These are phyloP conservation scores for Amphicarpaea edgeworthii DNA, from an alignment of 306 rosid genomes.

Conservation along the genomic window DNA sequence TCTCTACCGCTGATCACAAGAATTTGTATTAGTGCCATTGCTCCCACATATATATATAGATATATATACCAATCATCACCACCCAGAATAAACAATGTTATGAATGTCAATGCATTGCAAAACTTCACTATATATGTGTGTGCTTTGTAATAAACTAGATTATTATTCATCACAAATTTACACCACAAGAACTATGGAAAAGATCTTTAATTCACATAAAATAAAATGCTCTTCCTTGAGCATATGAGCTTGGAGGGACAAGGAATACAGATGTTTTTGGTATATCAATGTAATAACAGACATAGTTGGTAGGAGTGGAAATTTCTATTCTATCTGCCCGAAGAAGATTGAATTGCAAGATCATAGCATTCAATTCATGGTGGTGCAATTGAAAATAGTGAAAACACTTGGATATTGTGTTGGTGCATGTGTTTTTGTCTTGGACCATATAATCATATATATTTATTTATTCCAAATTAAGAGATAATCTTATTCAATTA, in stretches of 20 bases:
- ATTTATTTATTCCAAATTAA: neutral
- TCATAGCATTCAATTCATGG: neutral
- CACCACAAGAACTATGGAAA: neutral
- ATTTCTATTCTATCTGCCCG: neutral
- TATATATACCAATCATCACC: neutral
- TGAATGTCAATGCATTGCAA: neutral
- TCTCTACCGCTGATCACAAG: conserved; percentile 60
- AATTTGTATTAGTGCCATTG: conserved; percentile 18
- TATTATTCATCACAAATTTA: neutral
- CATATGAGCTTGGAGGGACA: neutral
- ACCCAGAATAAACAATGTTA: no score
- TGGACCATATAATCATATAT: no score
- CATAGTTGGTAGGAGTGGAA: neutral
- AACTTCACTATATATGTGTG: neutral
- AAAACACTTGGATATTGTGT: neutral
- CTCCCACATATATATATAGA: neutral
- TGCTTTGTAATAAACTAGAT: neutral
- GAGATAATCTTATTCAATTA: neutral
- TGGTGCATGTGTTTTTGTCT: neutral
- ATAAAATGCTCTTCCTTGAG: neutral
- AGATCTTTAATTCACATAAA: neutral
- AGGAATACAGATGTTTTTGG: neutral
- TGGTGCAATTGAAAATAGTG: neutral
- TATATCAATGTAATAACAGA: neutral
- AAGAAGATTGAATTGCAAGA: neutral